Percentiles rank a stretch among this genome's conserved stretches.
These are phyloP conservation scores for Colletotrichum zoysiae DNA, from an alignment of 2,329 filamentous ascomycete species.

Conservation along the genomic window DNA sequence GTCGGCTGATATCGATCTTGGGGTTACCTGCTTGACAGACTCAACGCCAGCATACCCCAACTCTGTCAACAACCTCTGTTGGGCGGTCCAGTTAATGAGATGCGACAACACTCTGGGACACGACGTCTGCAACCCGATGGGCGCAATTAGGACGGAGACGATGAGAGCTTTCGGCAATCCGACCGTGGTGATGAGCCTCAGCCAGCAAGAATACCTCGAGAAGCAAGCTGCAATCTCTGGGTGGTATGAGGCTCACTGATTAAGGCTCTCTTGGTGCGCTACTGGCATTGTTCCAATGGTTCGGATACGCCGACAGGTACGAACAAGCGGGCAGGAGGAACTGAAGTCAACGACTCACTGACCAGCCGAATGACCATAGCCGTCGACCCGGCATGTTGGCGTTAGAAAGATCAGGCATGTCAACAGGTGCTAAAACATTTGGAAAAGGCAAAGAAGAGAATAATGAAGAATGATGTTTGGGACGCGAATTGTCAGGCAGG, in stretches of 20 bases:
- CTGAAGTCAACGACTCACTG: no score
- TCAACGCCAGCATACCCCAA: background rate
- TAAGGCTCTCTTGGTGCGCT: background rate
- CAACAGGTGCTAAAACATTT: no score
- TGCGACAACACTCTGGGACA: background rate
- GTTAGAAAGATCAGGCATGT: no score
- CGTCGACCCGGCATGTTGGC: no score
- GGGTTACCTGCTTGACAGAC: background rate
- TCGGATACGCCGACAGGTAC: no score
- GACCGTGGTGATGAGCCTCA: background rate
- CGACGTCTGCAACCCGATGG: background rate
- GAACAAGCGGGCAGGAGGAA: no score
- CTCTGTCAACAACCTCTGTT: background rate
- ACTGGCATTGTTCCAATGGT: slow-evolving; percentile 43
- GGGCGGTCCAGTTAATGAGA: background rate
- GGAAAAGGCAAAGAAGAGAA: no score
- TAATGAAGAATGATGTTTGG: no score
- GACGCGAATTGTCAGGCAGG: no score
- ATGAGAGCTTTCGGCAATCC: accelerated
- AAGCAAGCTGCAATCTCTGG: background rate
- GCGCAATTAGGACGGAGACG: background rate
- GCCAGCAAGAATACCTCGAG: background rate
- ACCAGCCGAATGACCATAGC: no score
- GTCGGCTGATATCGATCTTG: background rate
- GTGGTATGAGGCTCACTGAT: background rate